These are phyloP conservation scores for Protomyces gravidus DNA, from an alignment of 1,139 yeast species.

Conservation along the genomic window DNA sequence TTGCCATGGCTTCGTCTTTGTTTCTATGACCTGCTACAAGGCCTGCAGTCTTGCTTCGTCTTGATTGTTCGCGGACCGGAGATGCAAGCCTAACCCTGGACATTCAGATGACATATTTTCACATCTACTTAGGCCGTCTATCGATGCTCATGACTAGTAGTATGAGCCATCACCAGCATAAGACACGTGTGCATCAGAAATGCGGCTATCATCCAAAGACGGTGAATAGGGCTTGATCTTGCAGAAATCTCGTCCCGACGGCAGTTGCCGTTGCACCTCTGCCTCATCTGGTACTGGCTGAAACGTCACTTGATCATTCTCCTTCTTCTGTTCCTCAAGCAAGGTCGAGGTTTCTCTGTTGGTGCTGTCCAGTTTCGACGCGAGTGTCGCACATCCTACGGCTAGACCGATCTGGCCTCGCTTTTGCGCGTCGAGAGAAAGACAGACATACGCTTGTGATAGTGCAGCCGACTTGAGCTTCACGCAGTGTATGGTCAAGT, in stretches of 20 bases:
- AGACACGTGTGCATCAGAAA: too few species aligned
- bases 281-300: slow-evolving; percentile 3
- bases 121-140: too few species aligned
- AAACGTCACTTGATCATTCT: slow-evolving; percentile 23
- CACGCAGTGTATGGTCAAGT: neutral
- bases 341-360: neutral
- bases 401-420: slow-evolving; percentile 10
- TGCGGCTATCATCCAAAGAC: neutral
- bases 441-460: slow-evolving; percentile 11
- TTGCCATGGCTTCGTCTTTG: neutral
- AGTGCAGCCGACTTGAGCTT: neutral
- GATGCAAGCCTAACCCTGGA: too few species aligned
- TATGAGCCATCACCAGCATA: slow-evolving; percentile 17
- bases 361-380: neutral
- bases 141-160: too few species aligned
- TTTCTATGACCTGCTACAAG: too few species aligned
- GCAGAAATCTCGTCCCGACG: slow-evolving; percentile 21
- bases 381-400: slow-evolving; percentile 10
- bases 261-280: slow-evolving; percentile 18
- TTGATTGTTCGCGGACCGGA: too few species aligned
- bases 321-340: slow-evolving; percentile 2
- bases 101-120: too few species aligned
- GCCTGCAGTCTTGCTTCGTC: too few species aligned
- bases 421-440: slow-evolving; percentile 9
- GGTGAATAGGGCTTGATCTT: neutral